These are phyloP conservation scores for Rubus idaeus DNA, from an alignment of 306 rosid species.

Conservation along the genomic window DNA sequence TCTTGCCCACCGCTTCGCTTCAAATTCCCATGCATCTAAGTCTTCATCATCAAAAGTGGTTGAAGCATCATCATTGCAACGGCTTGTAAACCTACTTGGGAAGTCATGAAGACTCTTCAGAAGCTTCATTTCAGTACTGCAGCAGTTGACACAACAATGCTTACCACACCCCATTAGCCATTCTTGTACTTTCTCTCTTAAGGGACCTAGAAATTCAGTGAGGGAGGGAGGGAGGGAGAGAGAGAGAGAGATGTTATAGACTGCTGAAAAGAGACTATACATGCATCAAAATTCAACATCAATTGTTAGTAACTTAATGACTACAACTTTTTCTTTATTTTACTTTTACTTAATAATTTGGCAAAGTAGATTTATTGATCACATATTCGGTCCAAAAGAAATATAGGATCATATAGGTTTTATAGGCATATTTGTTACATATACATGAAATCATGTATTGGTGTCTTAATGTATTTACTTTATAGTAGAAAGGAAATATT, in stretches of 20 bases:
- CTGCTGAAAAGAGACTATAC: not conserved
- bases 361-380: not conserved
- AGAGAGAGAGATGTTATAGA: slow-evolving; percentile 17
- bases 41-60: slow-evolving; percentile 73
- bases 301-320: not conserved
- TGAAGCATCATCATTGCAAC: slow-evolving; percentile 32
- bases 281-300: slow-evolving; percentile 1
- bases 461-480: not conserved
- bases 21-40: slow-evolving; percentile 76
- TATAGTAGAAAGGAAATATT: not conserved
- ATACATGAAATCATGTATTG: not conserved
- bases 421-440: not conserved
- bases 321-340: not conserved
- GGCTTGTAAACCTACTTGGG: slow-evolving; percentile 54
- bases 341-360: not conserved
- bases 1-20: slow-evolving; percentile 88
- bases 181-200: slow-evolving; percentile 56
- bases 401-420: not conserved
- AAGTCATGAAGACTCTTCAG: slow-evolving; percentile 63
- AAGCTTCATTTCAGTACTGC: slow-evolving; percentile 45
- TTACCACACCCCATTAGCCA: slow-evolving; percentile 79
- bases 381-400: not conserved
- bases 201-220: slow-evolving; percentile 51
- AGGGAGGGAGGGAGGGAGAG: not conserved
- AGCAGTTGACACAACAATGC: slow-evolving; percentile 53